A percentile compares a stretch with the other conserved stretches of the same genome.
Conservation (phyloP, 2,329 filamentous ascomycete genomes). For the Penicillium capsulatum region DNA sequence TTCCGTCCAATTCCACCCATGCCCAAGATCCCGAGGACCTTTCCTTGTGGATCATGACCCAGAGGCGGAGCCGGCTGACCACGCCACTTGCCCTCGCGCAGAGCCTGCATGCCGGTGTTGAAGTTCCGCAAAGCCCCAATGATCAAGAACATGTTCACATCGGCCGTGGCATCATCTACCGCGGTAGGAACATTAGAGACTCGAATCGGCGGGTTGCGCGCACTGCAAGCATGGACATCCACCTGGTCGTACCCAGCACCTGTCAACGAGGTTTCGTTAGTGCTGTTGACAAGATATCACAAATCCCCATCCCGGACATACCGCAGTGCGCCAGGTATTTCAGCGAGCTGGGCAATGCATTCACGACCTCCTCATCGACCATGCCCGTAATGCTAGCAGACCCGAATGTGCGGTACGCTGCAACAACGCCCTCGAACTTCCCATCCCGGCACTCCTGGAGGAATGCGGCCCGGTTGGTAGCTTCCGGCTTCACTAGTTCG, state of each 20-base stretch:
- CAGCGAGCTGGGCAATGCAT: constrained; percentile 41
- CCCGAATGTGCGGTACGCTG: constrained; percentile 66
- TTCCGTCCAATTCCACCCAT: constrained; percentile 84
- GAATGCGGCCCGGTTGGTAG: constrained; percentile 63
- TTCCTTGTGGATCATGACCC: constrained; percentile 75
- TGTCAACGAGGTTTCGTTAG: constrained; percentile 34
- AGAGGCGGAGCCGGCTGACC: constrained; percentile 53
- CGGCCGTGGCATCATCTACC: constrained; percentile 78
- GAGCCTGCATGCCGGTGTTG: constrained; percentile 59
- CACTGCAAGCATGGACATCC: constrained; percentile 67
- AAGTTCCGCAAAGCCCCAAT: constrained; percentile 74
- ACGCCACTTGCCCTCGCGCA: constrained; percentile 66
- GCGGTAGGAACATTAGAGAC: constrained; percentile 80
- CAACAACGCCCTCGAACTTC: constrained; percentile 60
- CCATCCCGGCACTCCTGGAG: constrained; percentile 63
- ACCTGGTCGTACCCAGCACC: constrained; percentile 84
- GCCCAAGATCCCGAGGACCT: constrained; percentile 73
- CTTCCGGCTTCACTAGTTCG: constrained; percentile 59
- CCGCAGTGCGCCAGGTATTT: constrained; percentile 40
- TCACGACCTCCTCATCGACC: constrained; percentile 67
- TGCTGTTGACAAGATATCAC: too few relatives aligned
- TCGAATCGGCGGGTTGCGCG: constrained; percentile 54
- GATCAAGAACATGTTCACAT: constrained; percentile 74
- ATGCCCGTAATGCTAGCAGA: constrained; percentile 62
- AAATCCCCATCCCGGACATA: constrained; percentile 18